Evolutionary conservation across 257 asterid species (phyloP).

Genomic region (Asclepias syriaca): DNA sequence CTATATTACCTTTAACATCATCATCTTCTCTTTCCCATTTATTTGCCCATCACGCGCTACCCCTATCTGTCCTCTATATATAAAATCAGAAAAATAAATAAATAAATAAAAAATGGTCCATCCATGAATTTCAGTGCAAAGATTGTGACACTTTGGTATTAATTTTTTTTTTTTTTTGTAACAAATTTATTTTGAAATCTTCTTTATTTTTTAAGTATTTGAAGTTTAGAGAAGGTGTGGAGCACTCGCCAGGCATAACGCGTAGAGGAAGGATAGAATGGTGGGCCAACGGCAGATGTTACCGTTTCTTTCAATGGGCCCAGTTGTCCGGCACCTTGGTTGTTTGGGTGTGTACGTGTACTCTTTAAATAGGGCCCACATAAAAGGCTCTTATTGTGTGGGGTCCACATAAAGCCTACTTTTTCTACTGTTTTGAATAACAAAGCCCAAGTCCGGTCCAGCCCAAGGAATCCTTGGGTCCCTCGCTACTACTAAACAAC

Average conservation of each 20-base stretch:
- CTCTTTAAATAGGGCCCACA: constrained; percentile 9
- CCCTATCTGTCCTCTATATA: not conserved
- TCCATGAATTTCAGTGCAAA: not conserved
- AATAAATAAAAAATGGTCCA: no score
- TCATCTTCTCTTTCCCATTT: not conserved
- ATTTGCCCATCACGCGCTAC: not conserved
- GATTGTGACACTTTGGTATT: not conserved
- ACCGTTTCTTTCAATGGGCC: constrained; percentile 19
- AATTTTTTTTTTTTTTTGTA: no score
- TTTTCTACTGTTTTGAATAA: constrained; percentile 4
- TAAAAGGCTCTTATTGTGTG: not conserved
- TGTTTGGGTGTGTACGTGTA: constrained; percentile 13
- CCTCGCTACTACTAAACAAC: constrained; percentile 8
- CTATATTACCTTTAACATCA: not conserved
- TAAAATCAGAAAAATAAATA: not conserved
- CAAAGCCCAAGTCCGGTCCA: constrained; percentile 11
- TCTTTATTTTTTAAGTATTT: not conserved
- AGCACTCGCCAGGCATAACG: not conserved
- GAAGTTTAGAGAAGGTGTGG: not conserved
- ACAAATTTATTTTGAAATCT: no score
- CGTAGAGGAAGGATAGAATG: not conserved
- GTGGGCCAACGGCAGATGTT: constrained; percentile 1
- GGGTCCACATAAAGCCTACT: constrained; percentile 20
- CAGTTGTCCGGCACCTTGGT: constrained; percentile 1
- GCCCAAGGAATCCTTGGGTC: constrained; percentile 21